Base-by-base conservation (phyloP, 208 protist species). In the Leishmania martiniquensis region DNA sequence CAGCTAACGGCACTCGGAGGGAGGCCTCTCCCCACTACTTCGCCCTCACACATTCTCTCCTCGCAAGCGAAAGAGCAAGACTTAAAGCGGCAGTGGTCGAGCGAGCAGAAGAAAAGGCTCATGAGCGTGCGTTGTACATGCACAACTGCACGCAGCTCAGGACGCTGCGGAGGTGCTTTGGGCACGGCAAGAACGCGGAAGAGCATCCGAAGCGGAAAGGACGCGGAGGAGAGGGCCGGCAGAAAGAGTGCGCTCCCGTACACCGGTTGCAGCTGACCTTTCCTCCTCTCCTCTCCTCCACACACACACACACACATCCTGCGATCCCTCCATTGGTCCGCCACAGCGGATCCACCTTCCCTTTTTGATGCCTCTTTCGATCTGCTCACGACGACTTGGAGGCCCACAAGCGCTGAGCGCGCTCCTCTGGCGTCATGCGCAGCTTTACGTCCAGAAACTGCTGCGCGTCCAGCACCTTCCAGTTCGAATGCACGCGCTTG, bases 401-500 rank as follows among this genome's bases (percentile, higher is more conserved):
- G 5, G 68, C 72, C 83, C 83, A 87, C 76, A 87, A 47, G 13
- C 42, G 66, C 68, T 78, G 72, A 39, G 82, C 32, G 44, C 84
- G 80, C 78, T 94, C 78, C 73, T 86, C 86, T 0, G 79, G 67
- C 4, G 76, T 85, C 88, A 95, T 91, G 29, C 76, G 70, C 9
- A 87, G 69, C 82, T 94, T 95, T n/a, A 69, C 81, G 57, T 95
- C 91, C 6, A 97, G 72, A 73, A 95, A 91, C 71, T 87, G 65
- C 75, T 97, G 92, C 57, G 83, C 79, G 45, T 93, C 87, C 37
- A 97, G 71, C 51, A 95, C 82, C 49, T 77, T 87, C 92, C 93
- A 97, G 47, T 89, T 77, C 10, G 88, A 91, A 74, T 97, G 93
- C 66, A 97, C 72, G 34, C 82, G 77, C n/a, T 82, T 39, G 78